These are phyloP conservation scores for Vinca minor DNA, from an alignment of 257 asterid species.

Conservation along the genomic window DNA sequence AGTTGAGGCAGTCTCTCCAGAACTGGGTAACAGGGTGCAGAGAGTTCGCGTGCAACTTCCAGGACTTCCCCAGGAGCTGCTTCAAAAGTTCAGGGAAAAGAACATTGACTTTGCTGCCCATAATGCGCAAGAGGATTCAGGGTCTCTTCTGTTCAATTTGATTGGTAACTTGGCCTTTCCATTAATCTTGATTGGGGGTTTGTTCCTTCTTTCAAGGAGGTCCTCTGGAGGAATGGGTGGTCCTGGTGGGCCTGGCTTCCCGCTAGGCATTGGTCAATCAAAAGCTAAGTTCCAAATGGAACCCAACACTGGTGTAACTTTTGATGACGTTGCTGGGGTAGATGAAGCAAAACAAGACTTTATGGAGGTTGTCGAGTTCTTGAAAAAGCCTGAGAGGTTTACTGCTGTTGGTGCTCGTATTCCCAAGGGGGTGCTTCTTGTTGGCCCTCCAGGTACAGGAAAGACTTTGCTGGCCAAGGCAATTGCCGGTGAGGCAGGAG, in stretches of 20 bases:
- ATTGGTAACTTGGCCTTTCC: conserved; percentile 92
- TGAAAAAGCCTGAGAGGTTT: conserved; percentile 96
- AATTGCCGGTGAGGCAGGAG: conserved; percentile 98
- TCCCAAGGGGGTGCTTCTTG: conserved; percentile 96
- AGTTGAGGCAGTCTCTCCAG: conserved; percentile 91
- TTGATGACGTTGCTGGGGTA: conserved; percentile 95
- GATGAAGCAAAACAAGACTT: conserved; percentile 99
- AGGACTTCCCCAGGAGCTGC: conserved; percentile 96
- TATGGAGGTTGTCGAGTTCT: conserved; percentile 94
- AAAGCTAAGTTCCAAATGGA: conserved; percentile 99
- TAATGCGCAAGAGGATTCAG: conserved; percentile 90
- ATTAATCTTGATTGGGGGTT: conserved; percentile 77
- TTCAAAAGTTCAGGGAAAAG: conserved; percentile 86
- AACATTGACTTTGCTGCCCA: conserved; percentile 94
- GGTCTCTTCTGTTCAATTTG: conserved; percentile 69
- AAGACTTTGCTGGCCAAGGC: conserved; percentile 96
- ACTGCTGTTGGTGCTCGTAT: conserved; percentile 98
- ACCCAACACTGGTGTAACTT: conserved; percentile 93
- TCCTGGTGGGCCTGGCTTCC: conserved; percentile 96
- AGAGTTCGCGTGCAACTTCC: conserved; percentile 95
- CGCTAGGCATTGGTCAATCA: conserved; percentile 70
- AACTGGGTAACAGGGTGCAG: conserved; percentile 78
- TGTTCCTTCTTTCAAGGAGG: conserved; percentile 86
- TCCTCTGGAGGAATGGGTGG: conserved; percentile 98
- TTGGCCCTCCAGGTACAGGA: conserved; percentile 99